Evolutionary conservation across 768 basidiomycete species (phyloP).

Genomic region (Trametes punicea): DNA sequence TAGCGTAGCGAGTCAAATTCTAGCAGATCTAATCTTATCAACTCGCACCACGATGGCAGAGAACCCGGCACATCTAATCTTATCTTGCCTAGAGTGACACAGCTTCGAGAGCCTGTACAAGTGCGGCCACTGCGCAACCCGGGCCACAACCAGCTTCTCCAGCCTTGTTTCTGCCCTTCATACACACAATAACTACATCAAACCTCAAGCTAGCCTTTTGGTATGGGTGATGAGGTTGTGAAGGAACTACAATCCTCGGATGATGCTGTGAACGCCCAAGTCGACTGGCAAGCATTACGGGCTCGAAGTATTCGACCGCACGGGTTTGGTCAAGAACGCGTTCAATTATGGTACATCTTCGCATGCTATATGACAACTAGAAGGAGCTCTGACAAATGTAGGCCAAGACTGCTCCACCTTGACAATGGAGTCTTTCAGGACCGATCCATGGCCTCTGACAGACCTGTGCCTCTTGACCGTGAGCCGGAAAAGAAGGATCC

Average conservation of each 20-base stretch:
- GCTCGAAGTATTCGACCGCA: constrained; percentile 49
- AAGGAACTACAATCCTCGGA: not conserved
- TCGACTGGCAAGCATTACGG: constrained; percentile 48
- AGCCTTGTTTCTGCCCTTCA: no score
- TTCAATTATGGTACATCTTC: constrained; percentile 52
- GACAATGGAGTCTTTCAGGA: constrained; percentile 15
- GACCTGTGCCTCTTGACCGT: not conserved
- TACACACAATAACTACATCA: no score
- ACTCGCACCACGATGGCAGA: no score
- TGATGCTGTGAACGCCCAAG: not conserved
- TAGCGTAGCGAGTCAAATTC: not conserved
- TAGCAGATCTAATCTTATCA: constrained; percentile 1
- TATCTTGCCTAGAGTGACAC: not conserved
- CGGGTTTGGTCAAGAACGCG: constrained; percentile 61
- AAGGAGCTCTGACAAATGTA: constrained; percentile 28
- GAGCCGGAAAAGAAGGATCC: not conserved
- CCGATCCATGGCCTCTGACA: not conserved
- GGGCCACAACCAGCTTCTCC: no score
- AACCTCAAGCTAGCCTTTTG: no score
- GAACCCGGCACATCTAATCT: no score
- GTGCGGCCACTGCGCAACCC: no score
- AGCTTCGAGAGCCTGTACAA: no score
- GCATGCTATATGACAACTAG: constrained; percentile 17
- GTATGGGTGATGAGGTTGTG: no score
- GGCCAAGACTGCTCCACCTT: constrained; percentile 37